phyloP scores from a whole-genome alignment of 1,284 basidiomycete species.

The Microbotryum violaceum region DNA sequence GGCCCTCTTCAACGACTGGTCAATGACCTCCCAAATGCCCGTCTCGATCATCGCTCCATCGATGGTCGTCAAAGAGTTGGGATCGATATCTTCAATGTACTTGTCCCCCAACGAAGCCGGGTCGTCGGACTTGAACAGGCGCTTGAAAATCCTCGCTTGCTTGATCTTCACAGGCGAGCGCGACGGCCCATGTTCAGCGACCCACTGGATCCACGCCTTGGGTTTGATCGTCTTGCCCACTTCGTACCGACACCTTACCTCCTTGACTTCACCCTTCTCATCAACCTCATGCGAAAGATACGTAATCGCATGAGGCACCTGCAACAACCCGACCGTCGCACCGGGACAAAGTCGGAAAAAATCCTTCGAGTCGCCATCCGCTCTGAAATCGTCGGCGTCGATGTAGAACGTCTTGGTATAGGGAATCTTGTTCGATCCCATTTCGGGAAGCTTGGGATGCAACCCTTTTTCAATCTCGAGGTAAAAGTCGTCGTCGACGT shows the following conservation, averaged over 20 bases:
- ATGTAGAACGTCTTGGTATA: constrained; percentile 90
- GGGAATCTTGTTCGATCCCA: constrained; percentile 74
- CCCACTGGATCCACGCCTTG: constrained; percentile 97
- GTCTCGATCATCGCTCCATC: constrained; percentile 76
- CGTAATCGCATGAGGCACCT: constrained; percentile 91
- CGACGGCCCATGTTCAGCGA: constrained; percentile 71
- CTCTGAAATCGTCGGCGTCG: constrained; percentile 87
- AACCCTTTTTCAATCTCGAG: constrained; percentile 81
- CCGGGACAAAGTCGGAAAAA: constrained; percentile 97
- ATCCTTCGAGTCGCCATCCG: constrained; percentile 74
- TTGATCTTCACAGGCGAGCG: constrained; percentile 75
- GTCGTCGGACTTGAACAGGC: constrained; percentile 88
- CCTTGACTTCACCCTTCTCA: constrained; percentile 61
- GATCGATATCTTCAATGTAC: constrained; percentile 68
- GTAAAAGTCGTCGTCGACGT: constrained; percentile 78
- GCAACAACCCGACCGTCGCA: constrained; percentile 93
- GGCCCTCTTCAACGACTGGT: constrained; percentile 59
- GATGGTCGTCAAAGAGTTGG: constrained; percentile 68
- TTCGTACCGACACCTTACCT: constrained; percentile 74
- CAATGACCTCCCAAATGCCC: constrained; percentile 80
- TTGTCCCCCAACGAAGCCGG: constrained; percentile 57
- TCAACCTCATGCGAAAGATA: constrained; percentile 80
- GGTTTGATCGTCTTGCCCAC: constrained; percentile 56
- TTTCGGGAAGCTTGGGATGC: constrained; percentile 86
- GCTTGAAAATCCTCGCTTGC: constrained; percentile 87